These are phyloP conservation scores for Neonectria hederae DNA, from an alignment of 2,329 filamentous ascomycete species.

Conservation along the genomic window DNA sequence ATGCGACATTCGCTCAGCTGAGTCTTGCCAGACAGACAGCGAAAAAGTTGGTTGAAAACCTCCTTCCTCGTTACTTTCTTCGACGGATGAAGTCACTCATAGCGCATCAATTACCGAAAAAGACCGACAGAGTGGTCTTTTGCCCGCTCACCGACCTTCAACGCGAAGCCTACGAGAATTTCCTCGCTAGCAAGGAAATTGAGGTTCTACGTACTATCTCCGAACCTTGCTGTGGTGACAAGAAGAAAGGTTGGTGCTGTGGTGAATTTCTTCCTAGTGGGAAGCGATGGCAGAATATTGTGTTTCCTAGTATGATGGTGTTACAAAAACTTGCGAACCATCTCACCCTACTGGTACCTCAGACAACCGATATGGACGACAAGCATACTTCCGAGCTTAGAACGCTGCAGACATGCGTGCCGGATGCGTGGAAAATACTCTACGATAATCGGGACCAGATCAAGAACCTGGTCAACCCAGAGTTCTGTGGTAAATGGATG, in stretches of 20 bases:
- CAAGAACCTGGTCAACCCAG: constrained; percentile 81
- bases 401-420: constrained; percentile 77
- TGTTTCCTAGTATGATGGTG: constrained; percentile 85
- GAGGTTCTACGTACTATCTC: constrained; percentile 73
- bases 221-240: constrained; percentile 73
- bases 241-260: constrained; percentile 82
- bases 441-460: constrained; percentile 82
- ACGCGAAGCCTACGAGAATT: constrained; percentile 81
- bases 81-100: constrained; percentile 94
- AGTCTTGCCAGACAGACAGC: constrained; percentile 84
- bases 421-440: constrained; percentile 77
- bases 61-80: constrained; percentile 89
- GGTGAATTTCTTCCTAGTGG: constrained; percentile 67
- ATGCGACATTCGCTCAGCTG: constrained; percentile 85
- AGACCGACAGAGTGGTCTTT: constrained; percentile 93
- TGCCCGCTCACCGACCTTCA: constrained; percentile 89
- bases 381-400: constrained; percentile 83
- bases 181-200: constrained; percentile 75
- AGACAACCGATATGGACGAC: constrained; percentile 67
- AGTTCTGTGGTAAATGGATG: constrained; percentile 98
- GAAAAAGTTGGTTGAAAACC: constrained; percentile 83
- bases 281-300: constrained; percentile 75
- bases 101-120: constrained; percentile 91
- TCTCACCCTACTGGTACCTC: constrained; percentile 85
- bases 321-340: constrained; percentile 93